Conservation (phyloP, 2,329 filamentous ascomycete species). For the Fusarium sarcochroum region DNA sequence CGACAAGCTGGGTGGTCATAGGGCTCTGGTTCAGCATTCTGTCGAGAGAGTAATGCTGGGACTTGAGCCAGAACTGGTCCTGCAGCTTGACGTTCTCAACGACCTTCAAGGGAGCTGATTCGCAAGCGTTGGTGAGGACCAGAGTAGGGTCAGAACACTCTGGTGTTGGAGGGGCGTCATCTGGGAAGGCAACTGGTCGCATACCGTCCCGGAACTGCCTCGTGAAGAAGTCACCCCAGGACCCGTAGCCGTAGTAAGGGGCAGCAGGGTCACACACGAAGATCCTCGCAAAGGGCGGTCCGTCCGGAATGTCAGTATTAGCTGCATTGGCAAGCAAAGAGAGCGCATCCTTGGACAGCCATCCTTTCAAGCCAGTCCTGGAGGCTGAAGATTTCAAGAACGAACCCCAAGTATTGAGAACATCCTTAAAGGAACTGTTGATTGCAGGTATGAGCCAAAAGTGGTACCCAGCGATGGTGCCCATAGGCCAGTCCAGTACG, state of each 20-base stretch:
- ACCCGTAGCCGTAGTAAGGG: slow-evolving; percentile 4
- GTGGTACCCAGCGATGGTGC: slow-evolving; percentile 15
- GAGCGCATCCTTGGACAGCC: slow-evolving; percentile 9
- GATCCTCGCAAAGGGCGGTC: slow-evolving; percentile 2
- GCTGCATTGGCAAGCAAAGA: neutral
- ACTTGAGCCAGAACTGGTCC: slow-evolving; percentile 77
- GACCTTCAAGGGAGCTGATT: slow-evolving; percentile 68
- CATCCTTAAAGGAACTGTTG: neutral
- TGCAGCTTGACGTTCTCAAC: slow-evolving; percentile 61
- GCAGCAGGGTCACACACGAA: slow-evolving; percentile 7
- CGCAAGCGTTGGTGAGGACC: slow-evolving; percentile 49
- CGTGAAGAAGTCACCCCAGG: slow-evolving; percentile 27
- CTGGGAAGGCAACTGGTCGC: slow-evolving; percentile 1
- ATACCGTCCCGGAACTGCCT: slow-evolving; percentile 4
- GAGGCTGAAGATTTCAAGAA: slow-evolving; percentile 7
- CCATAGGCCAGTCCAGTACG: slow-evolving; percentile 31
- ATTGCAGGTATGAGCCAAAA: slow-evolving; percentile 16
- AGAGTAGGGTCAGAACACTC: neutral
- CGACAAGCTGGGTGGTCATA: slow-evolving; percentile 64
- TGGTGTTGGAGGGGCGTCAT: neutral
- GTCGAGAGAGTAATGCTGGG: slow-evolving; percentile 71
- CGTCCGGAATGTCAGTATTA: slow-evolving; percentile 9
- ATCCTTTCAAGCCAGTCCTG: neutral
- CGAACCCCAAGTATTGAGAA: slow-evolving; percentile 9
- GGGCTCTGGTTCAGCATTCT: slow-evolving; percentile 71